Evolutionary conservation across 768 basidiomycete species (phyloP), one percentile per base, ranked within the genome.

Genomic region (Lactarius trivialis): DNA sequence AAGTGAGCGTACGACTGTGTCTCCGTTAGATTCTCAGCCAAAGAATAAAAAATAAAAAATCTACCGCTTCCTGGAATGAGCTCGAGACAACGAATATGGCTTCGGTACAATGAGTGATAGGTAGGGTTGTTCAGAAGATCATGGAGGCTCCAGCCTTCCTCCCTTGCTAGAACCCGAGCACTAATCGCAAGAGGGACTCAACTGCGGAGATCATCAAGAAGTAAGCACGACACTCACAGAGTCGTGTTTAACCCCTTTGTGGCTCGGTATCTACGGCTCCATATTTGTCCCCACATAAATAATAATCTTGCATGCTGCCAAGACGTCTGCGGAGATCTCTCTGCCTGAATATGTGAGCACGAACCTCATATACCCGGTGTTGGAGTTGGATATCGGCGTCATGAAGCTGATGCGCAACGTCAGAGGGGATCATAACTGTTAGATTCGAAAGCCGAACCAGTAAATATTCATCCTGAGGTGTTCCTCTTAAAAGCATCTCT

Each of bases 1-100:
- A 19, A 73, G 58, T 2, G 60, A n/a, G 7, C 67, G 55, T 24
- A 74, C 75, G 51, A 77, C 79, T 80, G 63, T 8, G 19, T 21
- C 48, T 34, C 34, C 19, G 28, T 21, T 56, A 26, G 36, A 54
- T 14, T 24, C 55, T 12, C 32, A 33, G 50, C 36, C 34, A 64
- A 55, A 50, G 28, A 48, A 6, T 12, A 12, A 48, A 58, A 24
- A 51, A 36, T 37, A 55, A 26, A 41, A n/a, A 19, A 49, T 52
- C 17, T 43, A 64, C 63, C 58, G 7, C 30, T 24, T 7, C 51
- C n/a, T 14, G 58, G 34, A 32, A 64, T 49, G 21, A 24, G n/a
- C 50, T 64, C 58, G 12, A 64, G 58, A 48, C 63, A 50, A 17
- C 1, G 3, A 30, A 21, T 56, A 24, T 50, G 33, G 26, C n/a